These are phyloP conservation scores for Blastosporella zonata DNA, from an alignment of 1,284 basidiomycete genomes.

Conservation along the genomic window DNA sequence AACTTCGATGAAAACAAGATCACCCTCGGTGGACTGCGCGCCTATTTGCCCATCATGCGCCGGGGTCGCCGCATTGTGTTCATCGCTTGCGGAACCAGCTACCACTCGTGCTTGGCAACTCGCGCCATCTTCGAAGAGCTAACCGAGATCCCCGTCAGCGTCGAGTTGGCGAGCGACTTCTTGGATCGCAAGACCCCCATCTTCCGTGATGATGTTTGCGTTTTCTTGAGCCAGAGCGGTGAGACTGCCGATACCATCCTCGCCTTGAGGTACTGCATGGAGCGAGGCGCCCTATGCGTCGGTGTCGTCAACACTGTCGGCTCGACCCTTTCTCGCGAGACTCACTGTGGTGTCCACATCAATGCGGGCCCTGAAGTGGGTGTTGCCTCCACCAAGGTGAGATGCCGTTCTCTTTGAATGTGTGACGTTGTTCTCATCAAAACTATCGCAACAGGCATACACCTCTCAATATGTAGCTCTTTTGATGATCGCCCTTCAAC, in stretches of 20 bases:
- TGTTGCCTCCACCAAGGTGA: slow-evolving; percentile 98
- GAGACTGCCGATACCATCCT: slow-evolving; percentile 99
- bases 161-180: slow-evolving; percentile 98
- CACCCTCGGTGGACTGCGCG: slow-evolving; percentile 93
- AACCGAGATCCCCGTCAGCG: slow-evolving; percentile 97
- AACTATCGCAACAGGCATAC: slow-evolving; percentile 67
- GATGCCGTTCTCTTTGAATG: slow-evolving; percentile 15
- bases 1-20: slow-evolving; percentile 95
- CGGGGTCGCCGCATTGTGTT: slow-evolving; percentile 95
- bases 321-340: slow-evolving; percentile 96
- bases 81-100: slow-evolving; percentile 96
- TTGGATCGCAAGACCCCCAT: slow-evolving; percentile 98
- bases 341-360: slow-evolving; percentile 99
- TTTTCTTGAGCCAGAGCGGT: slow-evolving; percentile 97
- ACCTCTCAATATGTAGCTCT: slow-evolving; percentile 99
- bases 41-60: slow-evolving; percentile 94
- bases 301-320: slow-evolving; percentile 99
- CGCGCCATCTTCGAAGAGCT: slow-evolving; percentile 98
- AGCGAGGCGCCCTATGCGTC: slow-evolving; percentile 92
- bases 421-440: slow-evolving; percentile 16
- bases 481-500: slow-evolving; percentile 96
- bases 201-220: slow-evolving; percentile 97
- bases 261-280: slow-evolving; percentile 94
- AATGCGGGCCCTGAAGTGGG: slow-evolving; percentile 99
- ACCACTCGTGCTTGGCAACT: slow-evolving; percentile 97